A percentile compares a stretch with the other conserved stretches of the same genome.
phyloP scores from a whole-genome alignment of 2,329 filamentous ascomycete genomes.

The Neobulgaria alba region DNA sequence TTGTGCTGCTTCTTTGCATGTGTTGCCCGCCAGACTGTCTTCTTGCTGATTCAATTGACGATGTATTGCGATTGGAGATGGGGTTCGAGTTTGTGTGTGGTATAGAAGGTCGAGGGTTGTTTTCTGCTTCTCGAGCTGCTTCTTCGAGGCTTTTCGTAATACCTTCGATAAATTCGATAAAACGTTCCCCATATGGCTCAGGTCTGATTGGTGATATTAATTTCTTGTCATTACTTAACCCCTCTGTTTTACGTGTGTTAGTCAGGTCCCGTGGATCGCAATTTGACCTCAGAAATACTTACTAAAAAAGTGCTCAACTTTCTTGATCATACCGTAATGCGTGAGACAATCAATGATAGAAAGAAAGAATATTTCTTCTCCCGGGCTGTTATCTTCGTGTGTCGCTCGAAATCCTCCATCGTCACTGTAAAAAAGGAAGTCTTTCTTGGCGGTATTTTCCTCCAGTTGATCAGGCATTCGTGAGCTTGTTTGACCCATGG shows the following conservation, averaged over 20 bases:
- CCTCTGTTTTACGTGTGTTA: slow-evolving; percentile 45
- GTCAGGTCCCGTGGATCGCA: slow-evolving; percentile 8
- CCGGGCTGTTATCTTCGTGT: slow-evolving; percentile 76
- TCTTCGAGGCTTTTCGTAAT: slow-evolving; percentile 88
- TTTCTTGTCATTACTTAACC: slow-evolving; percentile 69
- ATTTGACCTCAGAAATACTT: slow-evolving; percentile 4
- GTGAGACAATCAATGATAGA: slow-evolving; percentile 98
- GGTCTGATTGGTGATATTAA: slow-evolving; percentile 92
- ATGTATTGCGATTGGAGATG: slow-evolving; percentile 16
- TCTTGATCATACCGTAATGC: slow-evolving; percentile 91
- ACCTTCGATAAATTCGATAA: slow-evolving; percentile 82
- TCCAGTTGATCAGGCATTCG: slow-evolving; percentile 88
- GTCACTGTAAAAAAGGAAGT: slow-evolving; percentile 83
- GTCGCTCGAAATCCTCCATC: slow-evolving; percentile 91
- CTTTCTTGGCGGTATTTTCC: slow-evolving; percentile 58
- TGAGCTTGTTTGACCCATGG: slow-evolving; percentile 72
- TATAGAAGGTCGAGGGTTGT: slow-evolving; percentile 8
- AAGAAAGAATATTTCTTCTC: slow-evolving; percentile 93
- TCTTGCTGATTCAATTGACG: slow-evolving; percentile 15
- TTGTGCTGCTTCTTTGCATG: slow-evolving; percentile 15
- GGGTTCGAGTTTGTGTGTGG: slow-evolving; percentile 22
- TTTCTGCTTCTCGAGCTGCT: slow-evolving; percentile 52
- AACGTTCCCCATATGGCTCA: slow-evolving; percentile 84
- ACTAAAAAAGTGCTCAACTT: slow-evolving; percentile 90
- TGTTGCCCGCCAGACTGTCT: slow-evolving; percentile 19